phyloP scores from a whole-genome alignment of 371 early-diverging fungal species.

The Lichtheimia ornata region DNA sequence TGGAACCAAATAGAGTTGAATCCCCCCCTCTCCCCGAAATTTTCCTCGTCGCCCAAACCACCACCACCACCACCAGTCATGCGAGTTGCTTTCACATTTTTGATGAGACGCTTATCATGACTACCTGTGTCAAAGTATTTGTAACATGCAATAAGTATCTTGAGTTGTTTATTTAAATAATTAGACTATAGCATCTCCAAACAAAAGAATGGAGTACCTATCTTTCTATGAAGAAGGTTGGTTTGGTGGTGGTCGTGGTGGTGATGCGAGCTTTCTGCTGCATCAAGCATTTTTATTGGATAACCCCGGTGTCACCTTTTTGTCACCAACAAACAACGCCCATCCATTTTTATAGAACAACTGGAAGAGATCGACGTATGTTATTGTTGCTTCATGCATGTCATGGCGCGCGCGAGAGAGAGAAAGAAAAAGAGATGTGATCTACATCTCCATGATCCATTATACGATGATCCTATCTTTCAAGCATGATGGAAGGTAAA shows the following conservation, averaged over 20 bases:
- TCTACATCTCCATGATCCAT: neutral
- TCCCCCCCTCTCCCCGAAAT: too few species aligned
- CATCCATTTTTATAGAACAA: neutral
- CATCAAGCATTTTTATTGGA: neutral
- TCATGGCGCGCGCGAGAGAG: neutral
- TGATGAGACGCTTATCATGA: neutral
- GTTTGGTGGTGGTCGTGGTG: too few species aligned
- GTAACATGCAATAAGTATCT: neutral
- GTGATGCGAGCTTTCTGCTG: constrained; percentile 1
- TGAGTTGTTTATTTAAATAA: too few species aligned
- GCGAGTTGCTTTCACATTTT: neutral
- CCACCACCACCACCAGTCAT: neutral
- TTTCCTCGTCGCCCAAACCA: too few species aligned
- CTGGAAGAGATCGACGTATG: neutral
- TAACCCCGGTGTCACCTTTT: neutral
- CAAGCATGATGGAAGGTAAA: neutral
- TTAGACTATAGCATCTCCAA: neutral
- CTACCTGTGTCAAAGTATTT: neutral
- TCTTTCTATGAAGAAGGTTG: too few species aligned
- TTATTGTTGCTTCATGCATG: neutral
- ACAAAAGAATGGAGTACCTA: too few species aligned
- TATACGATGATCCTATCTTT: neutral
- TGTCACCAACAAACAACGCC: neutral
- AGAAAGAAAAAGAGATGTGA: neutral
- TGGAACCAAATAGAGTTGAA: too few species aligned